Base-by-base conservation (phyloP, 208 protist genomes). In the Wallacemonas sp. region DNA sequence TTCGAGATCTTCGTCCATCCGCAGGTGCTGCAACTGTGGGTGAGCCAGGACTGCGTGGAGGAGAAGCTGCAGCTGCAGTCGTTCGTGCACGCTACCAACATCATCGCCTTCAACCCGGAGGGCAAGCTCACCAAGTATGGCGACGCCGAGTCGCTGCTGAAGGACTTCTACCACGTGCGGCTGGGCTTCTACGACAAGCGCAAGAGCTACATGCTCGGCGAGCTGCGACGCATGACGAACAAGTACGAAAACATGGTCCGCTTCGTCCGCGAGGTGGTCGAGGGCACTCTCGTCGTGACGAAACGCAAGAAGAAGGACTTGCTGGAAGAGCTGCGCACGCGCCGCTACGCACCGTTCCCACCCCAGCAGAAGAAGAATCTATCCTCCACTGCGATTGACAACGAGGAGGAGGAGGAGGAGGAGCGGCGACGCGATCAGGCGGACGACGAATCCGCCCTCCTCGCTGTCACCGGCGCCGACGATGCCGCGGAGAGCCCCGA, bases 201-300 rank as follows among this genome's bases (percentile, higher is more conserved):
- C 59, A 99, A 99, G 66, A 82, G 92, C 4, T 89, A 96, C 69
- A 66, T 99, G 17, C 58, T 98, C 13, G 82, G 85, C 44, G 75
- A 97, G 38, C 79, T 99, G 33, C 68, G 67, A 5, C 81, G 83
- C 2, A 60, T 87, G 59, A 87, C 94, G 22, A 81, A 71, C 37
- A 98, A 98, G 78, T 77, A 99, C 27, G 81, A 97, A 69, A 99
- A 99, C 86, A 98, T 98, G 88, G 97, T 97, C 4, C 95, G 98
- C 62, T 99, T 99, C 67, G 98, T 99, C 53, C 76, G 79, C 1
- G 95, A 92, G 58, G 98, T 99, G 4, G 87, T 99, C 32, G 85
- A 87, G 9, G 98, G 98, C 30, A 70, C 78, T 21, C 78, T 99
- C 8, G 65, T 96, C 9, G 91, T 99, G 32, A 92, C 73, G 34